Percentiles rank a stretch among this genome's conserved stretches.
Evolutionary conservation across 371 early-diverging fungal genomes (phyloP).

Genomic region (Mortierella sp.): DNA sequence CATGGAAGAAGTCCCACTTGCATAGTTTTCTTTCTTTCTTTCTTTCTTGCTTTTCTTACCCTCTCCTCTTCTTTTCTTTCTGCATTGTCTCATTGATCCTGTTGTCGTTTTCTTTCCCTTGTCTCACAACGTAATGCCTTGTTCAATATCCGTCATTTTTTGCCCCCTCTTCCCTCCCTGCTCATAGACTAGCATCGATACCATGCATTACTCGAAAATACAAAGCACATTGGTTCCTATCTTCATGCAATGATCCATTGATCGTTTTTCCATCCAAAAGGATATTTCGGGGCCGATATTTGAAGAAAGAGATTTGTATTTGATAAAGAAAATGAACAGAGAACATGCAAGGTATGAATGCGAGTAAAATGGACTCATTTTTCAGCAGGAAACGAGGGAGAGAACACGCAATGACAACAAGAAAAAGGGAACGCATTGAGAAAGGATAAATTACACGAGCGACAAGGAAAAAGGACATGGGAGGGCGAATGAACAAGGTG

Average conservation of each 20-base stretch:
- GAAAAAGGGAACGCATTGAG: too few species aligned
- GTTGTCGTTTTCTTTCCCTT: constrained; percentile 2
- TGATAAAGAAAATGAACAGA: neutral
- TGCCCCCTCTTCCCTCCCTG: neutral
- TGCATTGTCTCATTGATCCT: neutral
- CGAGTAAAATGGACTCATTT: too few species aligned
- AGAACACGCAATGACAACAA: neutral
- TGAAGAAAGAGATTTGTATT: too few species aligned
- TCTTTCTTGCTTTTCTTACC: neutral
- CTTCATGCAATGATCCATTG: neutral
- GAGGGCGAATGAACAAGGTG: too few species aligned
- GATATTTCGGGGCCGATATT: neutral
- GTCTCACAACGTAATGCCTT: neutral
- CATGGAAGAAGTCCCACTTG: constrained; percentile 50
- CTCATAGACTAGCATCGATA: neutral
- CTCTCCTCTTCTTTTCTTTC: constrained; percentile 3
- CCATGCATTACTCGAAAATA: too few species aligned
- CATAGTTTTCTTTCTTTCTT: constrained; percentile 7
- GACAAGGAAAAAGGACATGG: neutral
- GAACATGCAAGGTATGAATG: too few species aligned
- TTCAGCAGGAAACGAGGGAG: neutral
- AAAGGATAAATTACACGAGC: constrained; percentile 5
- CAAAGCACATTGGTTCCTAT: constrained; percentile 11
- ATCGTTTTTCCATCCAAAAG: neutral
- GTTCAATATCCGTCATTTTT: constrained; percentile 1